These are phyloP conservation scores for Haplosporangium gracile DNA, from an alignment of 192 early-diverging fungal genomes.

Conservation along the genomic window DNA sequence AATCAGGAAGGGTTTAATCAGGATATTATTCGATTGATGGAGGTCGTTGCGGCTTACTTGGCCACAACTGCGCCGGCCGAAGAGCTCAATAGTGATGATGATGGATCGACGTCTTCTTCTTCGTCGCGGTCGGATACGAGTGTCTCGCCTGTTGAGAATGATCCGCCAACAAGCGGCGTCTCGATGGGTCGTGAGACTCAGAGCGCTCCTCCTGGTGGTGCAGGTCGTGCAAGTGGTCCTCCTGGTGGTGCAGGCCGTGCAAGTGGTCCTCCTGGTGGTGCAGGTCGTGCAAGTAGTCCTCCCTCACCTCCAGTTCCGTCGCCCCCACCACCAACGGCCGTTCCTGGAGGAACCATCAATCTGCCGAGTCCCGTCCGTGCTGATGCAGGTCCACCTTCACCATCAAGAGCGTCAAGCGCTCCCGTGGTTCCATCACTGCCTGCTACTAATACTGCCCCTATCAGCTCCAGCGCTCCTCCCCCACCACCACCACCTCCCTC, in stretches of 20 bases:
- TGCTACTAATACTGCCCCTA: not conserved
- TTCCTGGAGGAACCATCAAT: not conserved
- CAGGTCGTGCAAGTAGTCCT: not conserved
- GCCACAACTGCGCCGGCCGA: not conserved
- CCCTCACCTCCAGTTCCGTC: not conserved
- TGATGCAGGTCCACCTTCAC: not conserved
- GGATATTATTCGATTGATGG: slow-evolving; percentile 17
- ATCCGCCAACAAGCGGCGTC: slow-evolving; percentile 19
- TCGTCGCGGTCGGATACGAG: not conserved
- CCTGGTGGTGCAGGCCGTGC: not conserved
- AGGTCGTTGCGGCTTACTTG: slow-evolving; percentile 18
- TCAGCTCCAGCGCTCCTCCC: not conserved
- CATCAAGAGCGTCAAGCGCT: not conserved
- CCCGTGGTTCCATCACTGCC: slow-evolving; percentile 5
- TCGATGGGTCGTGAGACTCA: not conserved
- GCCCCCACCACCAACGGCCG: not conserved
- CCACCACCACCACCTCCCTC: not conserved
- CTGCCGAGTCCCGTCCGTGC: not conserved
- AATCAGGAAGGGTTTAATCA: slow-evolving; percentile 28
- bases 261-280: slow-evolving; percentile 21
- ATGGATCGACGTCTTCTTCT: not conserved
- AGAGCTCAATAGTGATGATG: not conserved
- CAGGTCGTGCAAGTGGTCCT: not conserved
- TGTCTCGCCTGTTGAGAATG: slow-evolving; percentile 22
- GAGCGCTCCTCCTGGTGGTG: slow-evolving; percentile 17